Conservation (phyloP, 805 yeast species). For the Nakazawaea ambrosiae region DNA sequence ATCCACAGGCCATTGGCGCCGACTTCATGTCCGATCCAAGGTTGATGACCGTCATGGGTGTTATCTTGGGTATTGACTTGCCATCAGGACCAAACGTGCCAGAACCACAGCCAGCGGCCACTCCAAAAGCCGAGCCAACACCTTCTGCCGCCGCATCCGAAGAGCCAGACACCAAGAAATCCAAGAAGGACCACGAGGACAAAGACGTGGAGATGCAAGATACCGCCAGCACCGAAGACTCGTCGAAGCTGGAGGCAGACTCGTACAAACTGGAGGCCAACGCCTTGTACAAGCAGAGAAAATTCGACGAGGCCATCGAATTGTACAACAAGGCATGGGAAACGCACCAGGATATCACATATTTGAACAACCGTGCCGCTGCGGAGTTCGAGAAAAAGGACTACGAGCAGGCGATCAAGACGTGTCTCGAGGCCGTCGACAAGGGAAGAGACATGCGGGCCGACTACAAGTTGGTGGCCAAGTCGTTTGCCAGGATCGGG, state of each 20-base stretch:
- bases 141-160: constrained; percentile 16
- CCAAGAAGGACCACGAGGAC: constrained; percentile 20
- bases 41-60: constrained; percentile 81
- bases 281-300: constrained; percentile 72
- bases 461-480: constrained; percentile 86
- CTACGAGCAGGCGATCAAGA: constrained; percentile 73
- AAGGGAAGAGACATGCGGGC: constrained; percentile 87
- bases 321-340: constrained; percentile 85
- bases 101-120: constrained; percentile 13
- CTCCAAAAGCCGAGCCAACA: constrained; percentile 15
- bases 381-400: constrained; percentile 97
- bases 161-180: constrained; percentile 18
- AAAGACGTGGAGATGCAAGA: constrained; percentile 29
- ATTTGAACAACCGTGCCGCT: constrained; percentile 93
- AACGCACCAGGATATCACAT: constrained; percentile 71
- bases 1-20: constrained; percentile 70
- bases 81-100: constrained; percentile 26
- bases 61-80: constrained; percentile 76
- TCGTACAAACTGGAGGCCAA: constrained; percentile 81
- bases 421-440: constrained; percentile 79
- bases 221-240: constrained; percentile 16
- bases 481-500: constrained; percentile 90
- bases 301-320: constrained; percentile 90
- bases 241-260: constrained; percentile 47
- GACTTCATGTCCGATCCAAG: constrained; percentile 77